Base-by-base conservation (phyloP, 139 green algal genomes). In the Chlorella sp. region DNA sequence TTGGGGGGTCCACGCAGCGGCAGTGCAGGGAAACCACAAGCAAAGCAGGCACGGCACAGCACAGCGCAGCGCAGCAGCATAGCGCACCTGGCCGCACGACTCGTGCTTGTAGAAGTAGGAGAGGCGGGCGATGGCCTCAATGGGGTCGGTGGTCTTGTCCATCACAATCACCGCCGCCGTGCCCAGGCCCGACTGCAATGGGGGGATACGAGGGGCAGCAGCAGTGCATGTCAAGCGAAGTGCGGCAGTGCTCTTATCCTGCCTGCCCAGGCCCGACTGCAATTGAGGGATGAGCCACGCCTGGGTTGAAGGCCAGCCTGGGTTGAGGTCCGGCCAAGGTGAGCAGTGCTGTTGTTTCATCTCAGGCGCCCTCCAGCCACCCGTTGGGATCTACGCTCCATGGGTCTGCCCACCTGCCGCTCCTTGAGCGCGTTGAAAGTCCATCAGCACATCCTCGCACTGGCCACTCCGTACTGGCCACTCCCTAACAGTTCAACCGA, bases 101-200 rank as follows among this genome's bases (percentile, higher is more conserved):
- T 87, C 83, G 64, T 84, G 79, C 79, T 99, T 99, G 96, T 99
- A 99, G 89, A 99, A 99, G 93, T 99, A 99, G 22, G 90, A 92
- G 81, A 99, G 91, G 46, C 95, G 84, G 44, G 92, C 90, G 86
- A 99, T 99, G 67, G 97, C 97, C 77, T 99, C 97, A 58, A 99
- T 96, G 5, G 98, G 88, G 84, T 99, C 97, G 14, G 97, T 99
- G 62, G 69, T 92, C 92, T 99, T 99, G 91, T 99, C 95, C 97
- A 99, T 99, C 41, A 99, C 97, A 76, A 99, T 99, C n/a, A 99
- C 97, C 4, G 97, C 97, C 3, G 97, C 97, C 19, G 97, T 99
- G 60, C 97, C 97, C 83, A 99, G 91, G 69, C 96, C 96, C 7
- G 89, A 94, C 81, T 85, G 77, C 81, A 43, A 24, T 19, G 46